Evolutionary conservation across 176 grass and related monocot species (phyloP), one percentile per base, ranked within the genome.

Genomic region (Panicum miliaceum): DNA sequence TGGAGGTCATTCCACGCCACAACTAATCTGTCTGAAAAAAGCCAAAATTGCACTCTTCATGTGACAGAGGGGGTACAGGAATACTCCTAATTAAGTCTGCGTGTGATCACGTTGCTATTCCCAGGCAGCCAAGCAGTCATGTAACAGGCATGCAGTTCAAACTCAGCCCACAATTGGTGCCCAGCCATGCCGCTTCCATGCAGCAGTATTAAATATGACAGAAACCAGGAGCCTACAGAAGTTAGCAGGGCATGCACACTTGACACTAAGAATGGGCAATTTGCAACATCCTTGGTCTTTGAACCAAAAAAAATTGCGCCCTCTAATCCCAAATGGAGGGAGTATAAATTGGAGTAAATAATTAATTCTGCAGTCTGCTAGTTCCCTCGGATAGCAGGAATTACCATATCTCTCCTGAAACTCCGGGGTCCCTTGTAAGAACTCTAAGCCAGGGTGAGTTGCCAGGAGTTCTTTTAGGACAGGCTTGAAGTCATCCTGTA

Each of bases 381-480:
- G 51, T 79, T 79, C 50, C 36, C 10, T 40, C 74, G 22, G 12
- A 70, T 37, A 51, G 61, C 15, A 81, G 42, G 69, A 78, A 83
- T 64, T 89, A 99, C 97, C 93, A 58, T 99, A 99, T 99, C 97
- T 96, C 76, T 99, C 97, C 84, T 99, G 97, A 96, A 99, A 99
- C 81, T 99, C 97, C 4, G 97, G 97, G 26, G 97, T 99, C 84
- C 97, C 97, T 81, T 99, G 97, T 85, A 99, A 84, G 82, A 99
- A 99, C 86, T 99, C 97, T 84, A 99, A 92, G 68, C 97, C 97
- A 79, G 97, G 91, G 86, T 99, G 97, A 72, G 78, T 99, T 71
- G 97, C 78, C 91, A 99, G 71, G 35, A 99, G 93, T 88, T 99
- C 97, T 81, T 89, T 91, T 64, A 99, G 75, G 36, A 99, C 74